Evolutionary conservation across 768 basidiomycete genomes (phyloP).

Genomic region (Agaricus sinodeliciosus): DNA sequence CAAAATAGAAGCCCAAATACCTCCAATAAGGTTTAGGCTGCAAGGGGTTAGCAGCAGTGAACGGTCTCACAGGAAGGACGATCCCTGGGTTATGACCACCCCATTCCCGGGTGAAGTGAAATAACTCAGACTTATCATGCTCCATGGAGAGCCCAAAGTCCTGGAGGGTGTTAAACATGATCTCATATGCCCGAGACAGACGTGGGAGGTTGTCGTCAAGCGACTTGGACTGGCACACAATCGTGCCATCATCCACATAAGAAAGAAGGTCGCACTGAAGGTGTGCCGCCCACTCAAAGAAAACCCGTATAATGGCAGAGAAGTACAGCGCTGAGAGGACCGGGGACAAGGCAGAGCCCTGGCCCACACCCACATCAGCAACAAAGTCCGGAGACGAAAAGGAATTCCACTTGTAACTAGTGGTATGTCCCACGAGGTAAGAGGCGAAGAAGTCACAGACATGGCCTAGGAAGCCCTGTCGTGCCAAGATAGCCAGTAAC

Average conservation of each 20-base stretch:
- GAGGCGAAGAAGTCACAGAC: too few relatives aligned
- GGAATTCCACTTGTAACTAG: too few relatives aligned
- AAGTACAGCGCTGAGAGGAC: not conserved
- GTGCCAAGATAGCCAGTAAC: too few relatives aligned
- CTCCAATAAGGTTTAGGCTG: slow-evolving; percentile 2
- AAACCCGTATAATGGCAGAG: too few relatives aligned
- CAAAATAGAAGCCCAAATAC: slow-evolving; percentile 2
- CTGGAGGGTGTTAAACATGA: not conserved
- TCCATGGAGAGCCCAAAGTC: not conserved
- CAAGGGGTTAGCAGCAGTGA: not conserved
- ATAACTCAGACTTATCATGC: not conserved
- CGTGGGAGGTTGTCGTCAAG: not conserved
- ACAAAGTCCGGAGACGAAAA: too few relatives aligned
- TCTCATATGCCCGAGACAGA: not conserved
- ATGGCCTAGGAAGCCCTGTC: too few relatives aligned
- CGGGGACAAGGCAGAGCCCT: too few relatives aligned
- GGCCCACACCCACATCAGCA: too few relatives aligned
- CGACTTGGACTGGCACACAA: too few relatives aligned
- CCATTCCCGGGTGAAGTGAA: not conserved
- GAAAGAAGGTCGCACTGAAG: not conserved
- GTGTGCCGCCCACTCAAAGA: too few relatives aligned
- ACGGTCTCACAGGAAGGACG: not conserved
- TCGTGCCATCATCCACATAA: not conserved
- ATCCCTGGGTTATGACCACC: not conserved
- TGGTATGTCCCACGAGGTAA: too few relatives aligned